Evolutionary conservation across 2,329 filamentous ascomycete genomes (phyloP), one percentile per base, ranked within the genome.

Genomic region (Tricladium varicosporioides): DNA sequence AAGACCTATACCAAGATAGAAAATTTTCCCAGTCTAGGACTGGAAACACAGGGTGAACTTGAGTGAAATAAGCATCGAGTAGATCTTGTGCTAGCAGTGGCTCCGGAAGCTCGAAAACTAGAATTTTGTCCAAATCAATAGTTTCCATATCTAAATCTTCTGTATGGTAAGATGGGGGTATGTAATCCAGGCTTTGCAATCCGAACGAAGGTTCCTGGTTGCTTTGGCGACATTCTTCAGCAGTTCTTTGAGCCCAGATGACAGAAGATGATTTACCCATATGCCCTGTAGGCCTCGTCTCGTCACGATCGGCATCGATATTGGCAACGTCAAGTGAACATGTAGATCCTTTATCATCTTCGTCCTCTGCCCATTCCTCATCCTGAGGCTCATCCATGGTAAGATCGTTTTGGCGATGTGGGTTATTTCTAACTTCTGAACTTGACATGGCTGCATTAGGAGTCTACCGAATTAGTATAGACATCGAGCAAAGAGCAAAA

Each of bases 331-430:
- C 66, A 1, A 65, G 14, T 16, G 66, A 65, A 4, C 61, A 61
- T n/a, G 61, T 68, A 2, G 66, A 68, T n/a, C 63, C 66, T 5
- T 61, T 49, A n/a, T 67, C 63, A 14, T 53, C 57, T 46, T 61
- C 60, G 11, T 56, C 56, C 2, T 60, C 53, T n/a, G 58, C 47
- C 10, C 60, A 59, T 5, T 58, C 59, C 10, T 48, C 51, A 14
- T 18, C 18, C 18, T 56, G 33, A 15, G 51, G 45, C 3, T 57
- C 53, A 11, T 56, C 50, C 14, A 11, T 58, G 55, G 5, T 53
- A 48, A 5, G 60, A 52, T 10, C 15, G 43, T 46, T 18, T 15
- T n/a, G 3, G 2, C 18, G 4, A 11, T 46, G 15, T 46, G 3
- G 27, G n/a, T 54, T 36, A 43, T 15, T 51, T 45, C 15, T 50